Percentiles rank a stretch among this genome's conserved stretches.
These are phyloP conservation scores for Chiua virens DNA, from an alignment of 768 basidiomycete genomes.

Conservation along the genomic window DNA sequence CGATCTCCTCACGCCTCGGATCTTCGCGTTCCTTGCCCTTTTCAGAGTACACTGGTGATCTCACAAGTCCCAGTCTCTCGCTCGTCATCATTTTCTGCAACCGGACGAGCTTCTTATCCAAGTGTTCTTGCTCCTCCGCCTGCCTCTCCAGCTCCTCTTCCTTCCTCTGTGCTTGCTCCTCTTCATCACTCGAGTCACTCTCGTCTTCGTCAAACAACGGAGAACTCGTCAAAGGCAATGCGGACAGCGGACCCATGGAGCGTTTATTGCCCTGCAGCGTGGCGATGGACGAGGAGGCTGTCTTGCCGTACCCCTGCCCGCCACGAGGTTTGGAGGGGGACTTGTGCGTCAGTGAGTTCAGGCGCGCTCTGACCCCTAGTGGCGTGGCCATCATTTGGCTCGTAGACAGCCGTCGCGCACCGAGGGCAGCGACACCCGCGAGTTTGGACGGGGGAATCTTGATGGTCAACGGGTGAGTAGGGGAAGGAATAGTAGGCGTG, in stretches of 20 bases:
- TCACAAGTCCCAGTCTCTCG: slow-evolving; percentile 69
- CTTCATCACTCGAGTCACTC: slow-evolving; percentile 61
- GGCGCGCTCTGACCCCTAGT: slow-evolving; percentile 65
- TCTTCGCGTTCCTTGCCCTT: slow-evolving; percentile 38
- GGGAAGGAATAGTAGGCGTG: slow-evolving; percentile 10
- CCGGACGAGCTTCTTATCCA: slow-evolving; percentile 67
- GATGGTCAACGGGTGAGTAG: slow-evolving; percentile 22
- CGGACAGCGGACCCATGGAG: slow-evolving; percentile 16
- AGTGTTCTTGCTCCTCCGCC: slow-evolving; percentile 64
- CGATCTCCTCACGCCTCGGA: slow-evolving; percentile 22
- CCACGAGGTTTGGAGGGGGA: slow-evolving; percentile 38
- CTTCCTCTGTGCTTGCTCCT: slow-evolving; percentile 48
- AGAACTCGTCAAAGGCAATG: slow-evolving; percentile 43
- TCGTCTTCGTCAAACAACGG: slow-evolving; percentile 53
- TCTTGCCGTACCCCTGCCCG: slow-evolving; percentile 38
- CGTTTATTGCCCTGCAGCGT: slow-evolving; percentile 56
- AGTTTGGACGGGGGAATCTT: slow-evolving; percentile 22
- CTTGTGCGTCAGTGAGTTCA: slow-evolving; percentile 65
- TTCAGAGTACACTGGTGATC: slow-evolving; percentile 31
- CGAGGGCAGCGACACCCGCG: slow-evolving; percentile 1
- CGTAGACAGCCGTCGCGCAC: slow-evolving; percentile 31
- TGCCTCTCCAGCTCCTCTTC: slow-evolving; percentile 71
- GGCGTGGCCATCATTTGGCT: slow-evolving; percentile 53
- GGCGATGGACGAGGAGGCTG: slow-evolving; percentile 68
- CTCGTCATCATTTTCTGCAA: slow-evolving; percentile 73